A percentile compares a stretch with the other conserved stretches of the same genome.
Evolutionary conservation across 495 filamentous ascomycete species (phyloP).

Genomic region (Hypoxylon subgilvum): DNA sequence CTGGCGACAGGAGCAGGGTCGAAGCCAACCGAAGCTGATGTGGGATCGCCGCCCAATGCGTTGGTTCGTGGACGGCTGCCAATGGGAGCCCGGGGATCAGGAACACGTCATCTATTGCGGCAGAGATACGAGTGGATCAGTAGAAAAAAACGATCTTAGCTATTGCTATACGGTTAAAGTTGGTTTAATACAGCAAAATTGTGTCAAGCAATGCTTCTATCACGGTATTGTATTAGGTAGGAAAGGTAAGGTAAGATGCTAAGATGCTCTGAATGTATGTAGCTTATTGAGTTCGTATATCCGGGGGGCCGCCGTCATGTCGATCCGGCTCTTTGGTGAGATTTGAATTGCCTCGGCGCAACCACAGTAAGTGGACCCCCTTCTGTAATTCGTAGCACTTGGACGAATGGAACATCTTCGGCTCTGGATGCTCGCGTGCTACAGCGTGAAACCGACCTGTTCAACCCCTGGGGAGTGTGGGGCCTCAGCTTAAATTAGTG

Average conservation of each 20-base stretch:
- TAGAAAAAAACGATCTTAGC: no score
- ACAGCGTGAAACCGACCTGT: conserved; percentile 13
- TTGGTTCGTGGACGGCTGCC: conserved; percentile 28
- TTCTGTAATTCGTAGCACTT: not conserved
- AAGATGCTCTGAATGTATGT: conserved; percentile 9
- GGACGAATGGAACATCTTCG: conserved; percentile 8
- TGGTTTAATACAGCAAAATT: conserved; percentile 10
- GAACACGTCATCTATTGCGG: conserved; percentile 36
- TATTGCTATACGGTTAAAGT: conserved; percentile 6
- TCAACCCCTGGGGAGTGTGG: conserved; percentile 18
- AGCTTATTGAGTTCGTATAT: not conserved
- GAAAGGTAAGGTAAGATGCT: not conserved
- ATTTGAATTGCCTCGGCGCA: conserved; percentile 34
- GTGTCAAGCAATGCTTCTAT: not conserved
- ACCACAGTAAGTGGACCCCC: conserved; percentile 10
- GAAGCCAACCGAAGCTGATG: conserved; percentile 15
- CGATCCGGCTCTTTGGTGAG: conserved; percentile 25
- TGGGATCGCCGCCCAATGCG: conserved; percentile 26
- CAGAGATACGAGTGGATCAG: conserved; percentile 9
- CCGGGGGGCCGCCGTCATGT: conserved; percentile 7
- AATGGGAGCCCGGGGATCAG: conserved; percentile 19
- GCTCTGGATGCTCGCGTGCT: conserved; percentile 16
- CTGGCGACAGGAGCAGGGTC: conserved; percentile 11
- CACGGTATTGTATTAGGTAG: not conserved
- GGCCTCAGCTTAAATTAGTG: conserved; percentile 20